A percentile compares a stretch with the other conserved stretches of the same genome.
Evolutionary conservation across 2,329 filamentous ascomycete genomes (phyloP).

Genomic region (Calonectria pseudoturangicola): DNA sequence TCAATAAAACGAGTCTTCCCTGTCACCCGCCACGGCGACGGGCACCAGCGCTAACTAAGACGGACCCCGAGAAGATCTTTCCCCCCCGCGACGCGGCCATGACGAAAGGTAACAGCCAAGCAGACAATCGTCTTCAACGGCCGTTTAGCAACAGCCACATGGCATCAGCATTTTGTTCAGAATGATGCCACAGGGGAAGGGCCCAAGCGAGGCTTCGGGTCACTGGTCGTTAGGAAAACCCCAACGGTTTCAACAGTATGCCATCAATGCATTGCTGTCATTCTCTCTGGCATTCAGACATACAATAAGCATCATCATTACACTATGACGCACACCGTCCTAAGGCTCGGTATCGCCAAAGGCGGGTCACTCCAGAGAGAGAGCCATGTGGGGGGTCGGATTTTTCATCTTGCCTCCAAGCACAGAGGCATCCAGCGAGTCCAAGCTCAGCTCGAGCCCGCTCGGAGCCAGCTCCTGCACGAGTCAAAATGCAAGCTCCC

Average conservation of each 20-base stretch:
- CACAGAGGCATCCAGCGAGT: slow-evolving; percentile 12
- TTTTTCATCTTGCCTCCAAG: neutral
- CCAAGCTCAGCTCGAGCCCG: slow-evolving; percentile 19
- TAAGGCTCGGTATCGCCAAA: neutral
- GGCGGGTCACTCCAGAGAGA: slow-evolving; percentile 20
- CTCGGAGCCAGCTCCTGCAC: neutral
- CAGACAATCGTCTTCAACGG: slow-evolving; percentile 30
- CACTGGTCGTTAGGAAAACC: slow-evolving; percentile 9
- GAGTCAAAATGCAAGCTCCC: neutral
- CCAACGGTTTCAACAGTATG: neutral
- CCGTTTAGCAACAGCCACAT: slow-evolving; percentile 24
- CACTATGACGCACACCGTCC: neutral
- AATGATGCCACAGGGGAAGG: neutral
- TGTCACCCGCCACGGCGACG: slow-evolving; percentile 19
- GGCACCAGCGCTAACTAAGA: slow-evolving; percentile 28
- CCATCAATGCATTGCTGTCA: neutral
- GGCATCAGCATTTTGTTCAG: slow-evolving; percentile 30
- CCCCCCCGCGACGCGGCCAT: neutral
- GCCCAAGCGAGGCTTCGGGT: slow-evolving; percentile 9
- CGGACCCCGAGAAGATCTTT: slow-evolving; percentile 21
- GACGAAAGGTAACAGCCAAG: slow-evolving; percentile 8
- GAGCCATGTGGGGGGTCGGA: slow-evolving; percentile 3
- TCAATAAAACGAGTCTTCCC: slow-evolving; percentile 21
- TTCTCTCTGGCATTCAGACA: neutral
- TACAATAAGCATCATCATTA: neutral